Evolutionary conservation across 1,284 basidiomycete genomes (phyloP).

Genomic region (Phlebopus sp.): DNA sequence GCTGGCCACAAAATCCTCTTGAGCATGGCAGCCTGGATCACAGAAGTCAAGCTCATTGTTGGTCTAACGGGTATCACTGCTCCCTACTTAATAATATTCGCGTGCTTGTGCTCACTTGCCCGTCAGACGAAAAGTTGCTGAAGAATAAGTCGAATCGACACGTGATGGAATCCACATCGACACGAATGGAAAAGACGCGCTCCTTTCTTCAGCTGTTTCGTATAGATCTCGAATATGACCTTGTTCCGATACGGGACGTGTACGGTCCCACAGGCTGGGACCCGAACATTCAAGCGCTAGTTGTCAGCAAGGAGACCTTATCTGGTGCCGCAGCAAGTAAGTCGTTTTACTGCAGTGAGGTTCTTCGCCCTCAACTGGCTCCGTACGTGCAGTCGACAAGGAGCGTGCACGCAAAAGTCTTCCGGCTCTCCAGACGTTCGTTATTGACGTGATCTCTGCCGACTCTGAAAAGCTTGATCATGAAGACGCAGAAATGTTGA

Average conservation of each 20-base stretch:
- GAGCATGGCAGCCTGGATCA: constrained; percentile 85
- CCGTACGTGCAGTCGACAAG: constrained; percentile 51
- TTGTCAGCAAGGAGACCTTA: constrained; percentile 85
- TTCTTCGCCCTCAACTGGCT: constrained; percentile 6
- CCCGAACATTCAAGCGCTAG: constrained; percentile 78
- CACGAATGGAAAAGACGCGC: constrained; percentile 54
- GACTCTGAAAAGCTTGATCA: constrained; percentile 53
- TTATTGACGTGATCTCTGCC: constrained; percentile 86
- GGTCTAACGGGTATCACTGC: constrained; percentile 73
- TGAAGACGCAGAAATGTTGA: constrained; percentile 64
- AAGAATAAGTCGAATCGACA: constrained; percentile 70
- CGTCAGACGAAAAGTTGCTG: constrained; percentile 69
- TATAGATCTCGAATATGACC: constrained; percentile 57
- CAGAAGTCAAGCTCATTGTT: constrained; percentile 78
- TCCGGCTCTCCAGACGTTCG: constrained; percentile 62
- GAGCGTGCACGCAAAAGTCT: constrained; percentile 55
- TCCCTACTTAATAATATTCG: constrained; percentile 10
- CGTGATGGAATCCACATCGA: constrained; percentile 64
- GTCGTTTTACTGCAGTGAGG: constrained; percentile 20
- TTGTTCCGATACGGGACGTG: constrained; percentile 77
- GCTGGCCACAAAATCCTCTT: constrained; percentile 97
- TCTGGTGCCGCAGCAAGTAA: constrained; percentile 70
- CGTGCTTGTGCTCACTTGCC: constrained; percentile 10
- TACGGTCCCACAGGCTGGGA: constrained; percentile 88
- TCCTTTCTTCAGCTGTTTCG: constrained; percentile 69